Conservation (phyloP, 202 grass and related monocot genomes). For the Carex sylvatica region DNA sequence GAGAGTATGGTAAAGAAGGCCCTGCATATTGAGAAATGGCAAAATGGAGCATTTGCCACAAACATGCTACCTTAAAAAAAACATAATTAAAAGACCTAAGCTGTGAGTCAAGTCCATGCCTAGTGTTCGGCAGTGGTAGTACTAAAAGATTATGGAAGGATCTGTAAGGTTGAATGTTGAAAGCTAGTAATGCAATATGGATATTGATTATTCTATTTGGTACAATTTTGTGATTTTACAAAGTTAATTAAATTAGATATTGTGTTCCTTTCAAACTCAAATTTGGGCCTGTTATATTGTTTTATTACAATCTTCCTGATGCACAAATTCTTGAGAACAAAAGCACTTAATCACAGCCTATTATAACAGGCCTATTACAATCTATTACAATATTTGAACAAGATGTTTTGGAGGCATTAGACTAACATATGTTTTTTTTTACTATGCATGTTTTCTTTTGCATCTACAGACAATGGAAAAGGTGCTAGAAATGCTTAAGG, state of each 20-base stretch:
- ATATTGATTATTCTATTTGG: background rate
- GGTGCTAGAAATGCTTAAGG: slow-evolving; percentile 86
- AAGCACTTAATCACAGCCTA: background rate
- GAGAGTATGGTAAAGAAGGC: background rate
- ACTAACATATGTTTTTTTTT: background rate
- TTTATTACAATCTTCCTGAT: background rate
- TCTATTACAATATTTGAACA: background rate
- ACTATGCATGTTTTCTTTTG: slow-evolving; percentile 12
- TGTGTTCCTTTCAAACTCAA: background rate
- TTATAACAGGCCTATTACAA: background rate
- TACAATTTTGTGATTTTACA: background rate
- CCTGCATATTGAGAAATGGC: background rate
- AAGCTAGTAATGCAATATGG: background rate
- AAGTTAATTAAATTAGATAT: background rate
- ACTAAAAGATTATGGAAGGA: background rate
- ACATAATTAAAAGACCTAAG: background rate
- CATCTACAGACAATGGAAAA: slow-evolving; percentile 67
- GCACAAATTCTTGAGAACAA: background rate
- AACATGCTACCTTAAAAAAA: background rate
- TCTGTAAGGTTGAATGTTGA: background rate
- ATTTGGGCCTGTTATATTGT: background rate
- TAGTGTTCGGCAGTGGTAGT: background rate
- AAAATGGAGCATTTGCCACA: background rate
- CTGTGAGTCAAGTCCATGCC: background rate
- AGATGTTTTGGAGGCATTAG: background rate